Percentiles rank a stretch among this genome's conserved stretches.
These are phyloP conservation scores for sunflower (Helianthus annuus) DNA, from an alignment of 129 eudicot species.

Conservation along the genomic window HanXRQr2.0-SUNRISE NC_035434.2:130550709-130551208, in stretches of 20 bases:
- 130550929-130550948: constrained; percentile 69
- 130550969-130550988: background rate
- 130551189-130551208: too few species aligned
- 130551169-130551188: too few species aligned
- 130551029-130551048: too few species aligned
- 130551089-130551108: too few species aligned
- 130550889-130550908: constrained; percentile 70
- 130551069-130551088: too few species aligned
- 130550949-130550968: constrained; percentile 46
- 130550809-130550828: constrained; percentile 80
- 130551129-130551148: too few species aligned
- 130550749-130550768: constrained; percentile 70
- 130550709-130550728: constrained; percentile 80
- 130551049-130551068: too few species aligned
- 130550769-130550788: constrained; percentile 69
- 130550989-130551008: background rate
- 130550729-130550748: constrained; percentile 71
- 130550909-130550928: constrained; percentile 77
- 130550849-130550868: constrained; percentile 92
- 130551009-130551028: background rate
- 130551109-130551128: too few species aligned
- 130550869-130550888: constrained; percentile 64
- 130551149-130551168: too few species aligned
- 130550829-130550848: constrained; percentile 99
- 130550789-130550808: constrained; percentile 70